phyloP scores from a whole-genome alignment of 805 yeast genomes.

The Ogataea saltuana region DNA sequence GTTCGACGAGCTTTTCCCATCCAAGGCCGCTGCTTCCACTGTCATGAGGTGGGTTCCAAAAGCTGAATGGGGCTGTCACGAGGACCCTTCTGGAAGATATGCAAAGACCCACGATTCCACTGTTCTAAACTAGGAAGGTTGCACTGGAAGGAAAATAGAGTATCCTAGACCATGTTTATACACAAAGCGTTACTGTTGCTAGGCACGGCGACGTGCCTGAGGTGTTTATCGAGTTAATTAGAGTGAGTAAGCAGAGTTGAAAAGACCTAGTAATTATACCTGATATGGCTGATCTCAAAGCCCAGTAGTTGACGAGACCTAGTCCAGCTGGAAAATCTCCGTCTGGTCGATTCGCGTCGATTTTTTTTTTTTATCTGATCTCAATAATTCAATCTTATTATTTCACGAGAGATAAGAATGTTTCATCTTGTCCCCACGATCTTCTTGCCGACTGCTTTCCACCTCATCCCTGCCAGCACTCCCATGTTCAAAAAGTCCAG shows the following conservation, averaged over 20 bases:
- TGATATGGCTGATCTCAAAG: too few species aligned
- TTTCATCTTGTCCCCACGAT: background rate
- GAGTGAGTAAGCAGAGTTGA: too few species aligned
- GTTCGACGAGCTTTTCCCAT: constrained; percentile 91
- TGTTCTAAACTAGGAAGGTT: constrained; percentile 32
- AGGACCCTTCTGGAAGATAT: constrained; percentile 97
- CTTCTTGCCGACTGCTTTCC: background rate
- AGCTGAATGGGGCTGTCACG: constrained; percentile 99
- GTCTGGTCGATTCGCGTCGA: constrained; percentile 1
- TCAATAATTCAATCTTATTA: too few species aligned
- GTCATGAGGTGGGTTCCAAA: constrained; percentile 99
- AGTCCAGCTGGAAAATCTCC: background rate
- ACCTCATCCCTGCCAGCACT: background rate
- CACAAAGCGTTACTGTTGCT: too few species aligned
- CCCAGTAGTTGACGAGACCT: too few species aligned
- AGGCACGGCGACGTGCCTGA: too few species aligned
- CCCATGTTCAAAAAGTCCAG: constrained; percentile 18
- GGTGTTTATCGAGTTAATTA: too few species aligned
- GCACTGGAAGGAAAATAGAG: background rate
- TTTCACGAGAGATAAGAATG: background rate
- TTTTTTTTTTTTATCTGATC: background rate
- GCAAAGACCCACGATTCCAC: constrained; percentile 86
- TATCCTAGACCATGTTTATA: too few species aligned
- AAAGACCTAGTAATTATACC: too few species aligned
- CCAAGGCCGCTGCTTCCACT: constrained; percentile 89